phyloP scores from a whole-genome alignment of 768 basidiomycete species.

The Gloeophyllum trabeum region DNA sequence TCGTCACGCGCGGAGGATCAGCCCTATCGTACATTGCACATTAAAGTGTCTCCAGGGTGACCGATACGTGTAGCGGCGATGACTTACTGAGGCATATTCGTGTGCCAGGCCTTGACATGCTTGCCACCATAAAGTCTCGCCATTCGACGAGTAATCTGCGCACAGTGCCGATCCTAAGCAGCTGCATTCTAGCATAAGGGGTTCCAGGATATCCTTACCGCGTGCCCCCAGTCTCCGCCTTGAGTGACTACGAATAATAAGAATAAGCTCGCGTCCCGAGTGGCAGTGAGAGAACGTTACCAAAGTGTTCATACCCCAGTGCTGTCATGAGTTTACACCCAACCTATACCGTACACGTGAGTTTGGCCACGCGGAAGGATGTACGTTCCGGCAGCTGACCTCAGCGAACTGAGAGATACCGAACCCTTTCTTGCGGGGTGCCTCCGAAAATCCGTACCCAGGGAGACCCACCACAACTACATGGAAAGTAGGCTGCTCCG shows the following conservation, averaged over 20 bases:
- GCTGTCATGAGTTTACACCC: constrained; percentile 37
- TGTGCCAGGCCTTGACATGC: constrained; percentile 7
- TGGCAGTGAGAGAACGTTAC: constrained; percentile 13
- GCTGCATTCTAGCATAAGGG: background rate
- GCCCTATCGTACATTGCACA: constrained; percentile 9
- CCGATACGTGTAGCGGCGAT: background rate
- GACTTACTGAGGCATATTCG: constrained; percentile 6
- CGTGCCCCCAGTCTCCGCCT: background rate
- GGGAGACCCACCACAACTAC: constrained; percentile 17
- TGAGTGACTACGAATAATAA: background rate
- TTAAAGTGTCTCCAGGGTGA: background rate
- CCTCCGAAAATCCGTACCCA: constrained; percentile 17
- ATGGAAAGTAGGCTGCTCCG: constrained; percentile 15
- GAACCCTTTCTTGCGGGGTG: constrained; percentile 15
- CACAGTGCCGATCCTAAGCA: background rate
- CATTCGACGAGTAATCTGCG: constrained; percentile 2
- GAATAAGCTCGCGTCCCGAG: background rate
- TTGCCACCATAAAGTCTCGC: constrained; percentile 2
- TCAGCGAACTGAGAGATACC: constrained; percentile 12
- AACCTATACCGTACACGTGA: constrained; percentile 16
- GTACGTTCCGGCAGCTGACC: constrained; percentile 4
- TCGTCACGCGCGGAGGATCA: constrained; percentile 11
- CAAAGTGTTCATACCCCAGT: constrained; percentile 38
- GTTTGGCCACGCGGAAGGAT: background rate
- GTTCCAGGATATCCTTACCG: too few species aligned